phyloP scores from a whole-genome alignment of 768 basidiomycete genomes.

The Calvatia gigantea region DNA sequence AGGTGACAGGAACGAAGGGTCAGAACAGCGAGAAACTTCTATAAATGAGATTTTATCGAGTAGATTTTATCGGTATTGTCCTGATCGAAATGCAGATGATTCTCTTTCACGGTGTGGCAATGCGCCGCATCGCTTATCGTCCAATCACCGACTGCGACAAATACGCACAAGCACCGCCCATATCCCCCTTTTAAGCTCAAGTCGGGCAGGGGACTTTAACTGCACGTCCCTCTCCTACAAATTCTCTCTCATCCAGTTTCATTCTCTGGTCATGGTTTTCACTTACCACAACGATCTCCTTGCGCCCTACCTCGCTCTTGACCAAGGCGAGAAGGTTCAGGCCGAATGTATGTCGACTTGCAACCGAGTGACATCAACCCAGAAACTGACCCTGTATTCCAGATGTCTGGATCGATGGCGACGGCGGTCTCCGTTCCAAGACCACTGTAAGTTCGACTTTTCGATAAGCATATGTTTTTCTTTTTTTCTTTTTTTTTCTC shows the following conservation, averaged over 20 bases:
- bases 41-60: conserved; percentile 2
- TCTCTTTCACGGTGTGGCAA: conserved; percentile 2
- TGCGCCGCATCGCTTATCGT: conserved; percentile 34
- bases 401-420: conserved; percentile 99
- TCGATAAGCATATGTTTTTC: too few species aligned
- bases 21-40: neutral
- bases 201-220: conserved; percentile 20
- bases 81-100: neutral
- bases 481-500: too few species aligned
- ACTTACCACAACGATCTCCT: conserved; percentile 80
- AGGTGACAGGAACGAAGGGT: neutral
- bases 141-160: conserved; percentile 37
- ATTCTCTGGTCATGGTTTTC: conserved; percentile 27
- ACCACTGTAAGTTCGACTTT: conserved; percentile 64
- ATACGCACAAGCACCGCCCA: conserved; percentile 25
- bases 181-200: conserved; percentile 18
- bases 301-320: conserved; percentile 82
- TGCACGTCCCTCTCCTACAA: conserved; percentile 22
- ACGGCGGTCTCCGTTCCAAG: conserved; percentile 92
- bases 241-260: conserved; percentile 19
- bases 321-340: conserved; percentile 90
- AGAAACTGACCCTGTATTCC: conserved; percentile 18
- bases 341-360: conserved; percentile 73
- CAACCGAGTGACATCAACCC: conserved; percentile 15
- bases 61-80: neutral